A percentile compares a stretch with the other conserved stretches of the same genome.
Evolutionary conservation across 2,329 filamentous ascomycete species (phyloP).

Genomic region (Penicillium carneum): DNA sequence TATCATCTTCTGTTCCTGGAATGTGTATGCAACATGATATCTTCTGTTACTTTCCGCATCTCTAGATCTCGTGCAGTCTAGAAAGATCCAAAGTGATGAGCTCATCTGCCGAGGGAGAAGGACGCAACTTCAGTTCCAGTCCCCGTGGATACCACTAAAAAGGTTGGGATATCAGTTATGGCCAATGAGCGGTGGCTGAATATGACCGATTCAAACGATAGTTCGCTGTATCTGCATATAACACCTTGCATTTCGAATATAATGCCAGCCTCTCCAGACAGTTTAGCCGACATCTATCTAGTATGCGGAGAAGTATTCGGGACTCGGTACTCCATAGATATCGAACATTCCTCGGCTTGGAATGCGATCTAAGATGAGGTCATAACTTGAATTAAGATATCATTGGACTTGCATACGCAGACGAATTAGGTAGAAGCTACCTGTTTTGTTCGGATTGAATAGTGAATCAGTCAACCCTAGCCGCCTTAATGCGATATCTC

Average conservation of each 20-base stretch:
- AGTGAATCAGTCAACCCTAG: neutral
- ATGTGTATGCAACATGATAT: neutral
- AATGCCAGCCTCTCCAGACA: neutral
- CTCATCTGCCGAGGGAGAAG: neutral
- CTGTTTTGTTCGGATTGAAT: neutral
- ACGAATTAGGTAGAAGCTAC: neutral
- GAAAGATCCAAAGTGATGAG: neutral
- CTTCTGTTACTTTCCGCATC: neutral
- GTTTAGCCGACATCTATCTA: neutral
- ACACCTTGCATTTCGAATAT: neutral
- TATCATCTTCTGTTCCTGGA: constrained; percentile 11
- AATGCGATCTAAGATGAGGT: constrained; percentile 12
- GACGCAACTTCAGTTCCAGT: neutral
- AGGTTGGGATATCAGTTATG: neutral
- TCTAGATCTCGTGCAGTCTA: neutral
- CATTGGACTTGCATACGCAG: neutral
- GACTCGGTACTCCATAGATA: neutral
- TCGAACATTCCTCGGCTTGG: constrained; percentile 15
- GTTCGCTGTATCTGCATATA: neutral
- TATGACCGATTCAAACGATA: neutral
- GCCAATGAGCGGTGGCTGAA: neutral
- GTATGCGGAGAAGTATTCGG: neutral
- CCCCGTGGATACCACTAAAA: neutral
- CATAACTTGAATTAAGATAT: neutral
- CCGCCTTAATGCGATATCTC: neutral